Evolutionary conservation across 2,329 filamentous ascomycete species (phyloP).

Genomic region (Talaromyces sp.): DNA sequence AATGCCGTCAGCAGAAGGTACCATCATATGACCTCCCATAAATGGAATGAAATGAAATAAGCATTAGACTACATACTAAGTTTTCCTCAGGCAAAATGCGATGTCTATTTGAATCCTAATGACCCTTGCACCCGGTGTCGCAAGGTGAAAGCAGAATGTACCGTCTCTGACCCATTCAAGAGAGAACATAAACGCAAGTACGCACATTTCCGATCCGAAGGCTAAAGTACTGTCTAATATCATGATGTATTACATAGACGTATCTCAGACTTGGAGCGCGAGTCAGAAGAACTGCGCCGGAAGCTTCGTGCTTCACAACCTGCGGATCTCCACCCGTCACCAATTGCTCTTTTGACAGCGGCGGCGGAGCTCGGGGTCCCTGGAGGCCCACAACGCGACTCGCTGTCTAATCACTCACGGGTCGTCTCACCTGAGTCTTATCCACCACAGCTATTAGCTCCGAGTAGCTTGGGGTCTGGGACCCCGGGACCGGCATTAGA

Average conservation of each 20-base stretch:
- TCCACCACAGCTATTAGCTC: conserved; percentile 24
- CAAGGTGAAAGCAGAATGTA: conserved; percentile 39
- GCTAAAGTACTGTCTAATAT: not conserved
- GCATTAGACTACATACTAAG: not conserved
- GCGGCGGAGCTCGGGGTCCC: conserved; percentile 35
- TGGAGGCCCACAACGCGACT: conserved; percentile 9
- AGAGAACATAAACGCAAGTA: conserved; percentile 48
- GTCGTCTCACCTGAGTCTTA: conserved; percentile 18
- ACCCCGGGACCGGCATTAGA: conserved; percentile 15
- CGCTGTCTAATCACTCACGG: conserved; percentile 6
- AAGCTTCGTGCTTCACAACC: conserved; percentile 34
- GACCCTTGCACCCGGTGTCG: conserved; percentile 43
- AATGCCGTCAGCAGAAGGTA: conserved; percentile 51
- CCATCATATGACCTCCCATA: too few relatives aligned
- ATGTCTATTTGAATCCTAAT: conserved; percentile 40
- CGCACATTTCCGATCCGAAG: conserved; percentile 5
- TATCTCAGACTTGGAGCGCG: conserved; percentile 42
- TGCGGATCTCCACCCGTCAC: conserved; percentile 21
- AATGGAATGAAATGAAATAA: not conserved
- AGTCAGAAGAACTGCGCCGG: conserved; percentile 40
- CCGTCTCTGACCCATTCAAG: conserved; percentile 47
- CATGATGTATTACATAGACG: conserved; percentile 30
- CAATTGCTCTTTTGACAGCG: conserved; percentile 34
- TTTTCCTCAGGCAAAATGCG: conserved; percentile 40
- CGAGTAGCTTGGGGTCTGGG: conserved; percentile 18